Conservation (phyloP, 2,329 filamentous ascomycete genomes). For the Endothia cerciana region DNA sequence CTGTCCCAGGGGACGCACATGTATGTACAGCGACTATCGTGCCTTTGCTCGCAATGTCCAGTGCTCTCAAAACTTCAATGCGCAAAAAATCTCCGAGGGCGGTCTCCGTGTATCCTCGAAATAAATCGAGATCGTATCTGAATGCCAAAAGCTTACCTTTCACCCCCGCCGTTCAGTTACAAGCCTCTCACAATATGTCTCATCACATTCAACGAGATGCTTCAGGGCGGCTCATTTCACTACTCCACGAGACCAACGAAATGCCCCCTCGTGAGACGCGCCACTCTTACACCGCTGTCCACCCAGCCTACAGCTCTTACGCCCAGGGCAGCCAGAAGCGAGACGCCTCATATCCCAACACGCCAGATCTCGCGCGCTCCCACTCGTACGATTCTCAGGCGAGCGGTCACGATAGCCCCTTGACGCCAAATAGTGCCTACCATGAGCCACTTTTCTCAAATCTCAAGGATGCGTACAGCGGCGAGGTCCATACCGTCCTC, state of each 20-base stretch:
- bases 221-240: slow-evolving; percentile 26
- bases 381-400: slow-evolving; percentile 65
- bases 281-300: slow-evolving; percentile 1
- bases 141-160: background rate
- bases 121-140: background rate
- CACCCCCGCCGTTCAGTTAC: background rate
- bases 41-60: background rate
- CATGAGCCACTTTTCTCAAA: slow-evolving; percentile 17
- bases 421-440: slow-evolving; percentile 56
- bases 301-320: slow-evolving; percentile 12
- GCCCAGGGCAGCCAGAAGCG: slow-evolving; percentile 8
- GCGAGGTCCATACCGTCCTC: slow-evolving; percentile 21
- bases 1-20: background rate
- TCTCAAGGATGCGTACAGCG: slow-evolving; percentile 35
- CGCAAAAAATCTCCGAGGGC: too few species aligned
- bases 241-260: slow-evolving; percentile 23
- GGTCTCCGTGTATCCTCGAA: background rate
- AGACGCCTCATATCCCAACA: slow-evolving; percentile 50
- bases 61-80: background rate
- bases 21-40: background rate
- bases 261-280: slow-evolving; percentile 10
- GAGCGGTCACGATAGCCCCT: slow-evolving; percentile 58
- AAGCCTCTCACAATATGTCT: slow-evolving; percentile 15
- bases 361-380: slow-evolving; percentile 62
- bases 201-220: slow-evolving; percentile 22